These are phyloP conservation scores for Oryza rufipogon DNA, from an alignment of 176 grass and related monocot species.

Conservation along the genomic window DNA sequence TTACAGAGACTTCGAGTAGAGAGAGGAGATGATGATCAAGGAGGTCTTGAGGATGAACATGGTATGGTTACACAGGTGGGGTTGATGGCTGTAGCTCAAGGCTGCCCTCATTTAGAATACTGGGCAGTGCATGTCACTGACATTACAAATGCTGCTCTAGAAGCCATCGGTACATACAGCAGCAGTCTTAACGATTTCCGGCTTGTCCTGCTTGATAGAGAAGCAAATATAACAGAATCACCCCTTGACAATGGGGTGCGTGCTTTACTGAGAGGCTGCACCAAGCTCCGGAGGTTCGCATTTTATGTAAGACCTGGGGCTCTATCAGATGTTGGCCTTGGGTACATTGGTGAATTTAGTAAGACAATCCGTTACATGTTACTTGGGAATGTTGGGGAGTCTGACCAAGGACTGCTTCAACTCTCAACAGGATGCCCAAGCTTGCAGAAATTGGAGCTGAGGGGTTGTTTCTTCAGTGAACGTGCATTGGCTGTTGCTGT, in stretches of 20 bases:
- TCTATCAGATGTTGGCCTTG: conserved; percentile 80
- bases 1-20: conserved; percentile 90
- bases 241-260: conserved; percentile 92
- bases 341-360: conserved; percentile 81
- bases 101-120: conserved; percentile 80
- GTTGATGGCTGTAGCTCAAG: conserved; percentile 66
- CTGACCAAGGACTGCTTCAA: conserved; percentile 63
- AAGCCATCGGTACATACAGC: conserved; percentile 67
- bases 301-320: conserved; percentile 94
- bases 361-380: conserved; percentile 75
- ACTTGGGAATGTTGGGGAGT: conserved; percentile 82
- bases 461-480: conserved; percentile 85
- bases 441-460: conserved; percentile 93
- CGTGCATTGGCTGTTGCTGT: conserved; percentile 76
- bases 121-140: conserved; percentile 84
- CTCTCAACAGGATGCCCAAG: conserved; percentile 69
- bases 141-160: conserved; percentile 95
- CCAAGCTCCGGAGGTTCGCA: conserved; percentile 82
- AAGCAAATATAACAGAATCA: conserved; percentile 61
- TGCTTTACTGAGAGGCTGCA: conserved; percentile 77
- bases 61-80: conserved; percentile 79
- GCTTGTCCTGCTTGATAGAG: conserved; percentile 91
- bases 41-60: conserved; percentile 80
- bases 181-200: conserved; percentile 94
- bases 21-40: conserved; percentile 89